Evolutionary conservation across 1,284 basidiomycete genomes (phyloP).

Genomic region (Bjerkandera adusta): DNA sequence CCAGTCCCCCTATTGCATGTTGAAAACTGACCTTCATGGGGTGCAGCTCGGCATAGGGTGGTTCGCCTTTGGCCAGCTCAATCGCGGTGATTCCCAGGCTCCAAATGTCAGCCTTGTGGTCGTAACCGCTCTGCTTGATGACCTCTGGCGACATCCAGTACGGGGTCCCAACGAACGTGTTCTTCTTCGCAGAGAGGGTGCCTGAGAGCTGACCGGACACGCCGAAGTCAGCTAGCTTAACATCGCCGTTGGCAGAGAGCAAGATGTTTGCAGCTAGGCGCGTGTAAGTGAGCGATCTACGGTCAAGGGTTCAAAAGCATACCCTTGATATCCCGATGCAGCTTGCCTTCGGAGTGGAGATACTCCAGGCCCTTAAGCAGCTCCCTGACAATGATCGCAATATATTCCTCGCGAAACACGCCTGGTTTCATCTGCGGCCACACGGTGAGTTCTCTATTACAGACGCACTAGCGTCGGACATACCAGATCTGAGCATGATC

Average conservation of each 20-base stretch:
- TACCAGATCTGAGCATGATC: constrained; percentile 84
- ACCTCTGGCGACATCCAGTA: constrained; percentile 99
- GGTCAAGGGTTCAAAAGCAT: neutral
- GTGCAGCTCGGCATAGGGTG: constrained; percentile 96
- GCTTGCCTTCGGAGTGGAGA: constrained; percentile 92
- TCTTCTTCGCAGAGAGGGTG: constrained; percentile 97
- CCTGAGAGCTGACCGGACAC: constrained; percentile 98
- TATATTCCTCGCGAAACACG: constrained; percentile 96
- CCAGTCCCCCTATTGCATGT: neutral
- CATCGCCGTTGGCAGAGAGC: constrained; percentile 91
- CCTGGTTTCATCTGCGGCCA: constrained; percentile 91
- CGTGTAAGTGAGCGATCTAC: neutral
- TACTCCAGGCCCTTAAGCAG: constrained; percentile 92
- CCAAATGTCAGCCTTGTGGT: constrained; percentile 99
- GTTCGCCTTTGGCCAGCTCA: constrained; percentile 95
- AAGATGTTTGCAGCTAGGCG: constrained; percentile 90
- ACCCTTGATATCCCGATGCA: constrained; percentile 99
- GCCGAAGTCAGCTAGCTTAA: constrained; percentile 98
- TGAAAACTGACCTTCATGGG: constrained; percentile 91
- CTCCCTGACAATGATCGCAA: constrained; percentile 95
- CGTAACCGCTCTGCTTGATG: constrained; percentile 99
- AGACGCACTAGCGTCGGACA: constrained; percentile 16
- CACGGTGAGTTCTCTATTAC: constrained; percentile 4
- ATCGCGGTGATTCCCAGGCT: constrained; percentile 96
- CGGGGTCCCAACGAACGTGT: constrained; percentile 96